These are phyloP conservation scores for Corylus americana DNA, from an alignment of 306 rosid genomes.

Conservation along the genomic window DNA sequence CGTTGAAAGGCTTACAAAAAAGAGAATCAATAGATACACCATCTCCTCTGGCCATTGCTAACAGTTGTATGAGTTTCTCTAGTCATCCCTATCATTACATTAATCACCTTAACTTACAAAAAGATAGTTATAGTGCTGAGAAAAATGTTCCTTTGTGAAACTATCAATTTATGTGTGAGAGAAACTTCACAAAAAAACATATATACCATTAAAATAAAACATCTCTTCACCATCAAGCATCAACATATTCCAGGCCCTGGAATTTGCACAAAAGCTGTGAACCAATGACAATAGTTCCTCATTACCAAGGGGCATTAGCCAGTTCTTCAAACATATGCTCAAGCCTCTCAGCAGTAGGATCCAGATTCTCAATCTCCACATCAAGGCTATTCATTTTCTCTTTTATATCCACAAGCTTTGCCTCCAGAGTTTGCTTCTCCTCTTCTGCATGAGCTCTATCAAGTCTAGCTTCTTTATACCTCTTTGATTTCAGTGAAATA, in stretches of 20 bases:
- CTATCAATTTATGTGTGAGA: too few relatives aligned
- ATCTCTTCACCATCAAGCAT: neutral
- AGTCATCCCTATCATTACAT: neutral
- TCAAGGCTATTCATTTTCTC: conserved; percentile 28
- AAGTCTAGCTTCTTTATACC: conserved; percentile 26
- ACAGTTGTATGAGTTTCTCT: neutral
- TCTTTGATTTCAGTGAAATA: conserved; percentile 30
- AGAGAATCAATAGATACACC: neutral
- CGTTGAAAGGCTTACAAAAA: neutral
- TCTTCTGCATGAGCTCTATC: conserved; percentile 28
- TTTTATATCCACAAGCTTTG: conserved; percentile 25
- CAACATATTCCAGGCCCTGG: neutral
- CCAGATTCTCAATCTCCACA: conserved; percentile 23
- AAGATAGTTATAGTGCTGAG: neutral
- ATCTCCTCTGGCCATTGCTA: neutral
- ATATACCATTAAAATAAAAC: neutral
- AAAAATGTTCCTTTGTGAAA: neutral
- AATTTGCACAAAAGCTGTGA: neutral
- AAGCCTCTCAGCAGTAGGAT: conserved; percentile 18
- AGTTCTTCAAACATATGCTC: conserved; percentile 41
- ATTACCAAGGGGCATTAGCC: conserved; percentile 55
- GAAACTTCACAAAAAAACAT: neutral
- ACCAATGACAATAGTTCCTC: neutral
- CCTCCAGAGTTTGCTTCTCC: conserved; percentile 29
- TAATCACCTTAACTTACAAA: too few relatives aligned